A percentile compares a stretch with the other conserved stretches of the same genome.
Conservation (phyloP, 2,329 filamentous ascomycete genomes). For the Phialophora tarda region DNA sequence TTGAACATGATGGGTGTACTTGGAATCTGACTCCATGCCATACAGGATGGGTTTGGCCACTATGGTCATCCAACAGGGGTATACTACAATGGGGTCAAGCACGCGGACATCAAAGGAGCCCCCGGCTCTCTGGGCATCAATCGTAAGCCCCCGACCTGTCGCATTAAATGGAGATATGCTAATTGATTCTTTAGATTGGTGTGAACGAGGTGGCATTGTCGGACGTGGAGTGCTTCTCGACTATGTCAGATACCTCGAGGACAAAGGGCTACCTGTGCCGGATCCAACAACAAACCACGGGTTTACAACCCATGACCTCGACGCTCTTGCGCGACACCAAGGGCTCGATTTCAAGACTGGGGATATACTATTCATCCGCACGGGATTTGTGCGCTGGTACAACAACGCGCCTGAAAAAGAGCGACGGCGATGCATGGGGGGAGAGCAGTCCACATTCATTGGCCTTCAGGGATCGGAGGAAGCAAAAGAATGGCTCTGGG, state of each 20-base stretch:
- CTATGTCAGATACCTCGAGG: neutral
- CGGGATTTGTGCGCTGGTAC: neutral
- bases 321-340: neutral
- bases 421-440: neutral
- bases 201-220: slow-evolving; percentile 38
- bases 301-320: neutral
- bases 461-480: neutral
- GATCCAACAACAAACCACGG: neutral
- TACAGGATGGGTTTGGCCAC: neutral
- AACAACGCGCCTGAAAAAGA: neutral
- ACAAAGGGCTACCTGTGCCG: neutral
- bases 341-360: neutral
- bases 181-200: neutral
- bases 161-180: neutral
- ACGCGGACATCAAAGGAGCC: neutral
- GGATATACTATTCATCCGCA: neutral
- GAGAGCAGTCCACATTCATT: slow-evolving; percentile 34
- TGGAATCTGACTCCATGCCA: too few relatives aligned
- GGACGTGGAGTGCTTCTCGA: neutral
- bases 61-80: neutral
- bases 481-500: neutral
- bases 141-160: neutral
- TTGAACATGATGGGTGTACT: neutral
- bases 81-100: neutral
- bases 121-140: neutral